Base-by-base conservation (phyloP, 345 rosid species). In the Brassica nigra region DNA sequence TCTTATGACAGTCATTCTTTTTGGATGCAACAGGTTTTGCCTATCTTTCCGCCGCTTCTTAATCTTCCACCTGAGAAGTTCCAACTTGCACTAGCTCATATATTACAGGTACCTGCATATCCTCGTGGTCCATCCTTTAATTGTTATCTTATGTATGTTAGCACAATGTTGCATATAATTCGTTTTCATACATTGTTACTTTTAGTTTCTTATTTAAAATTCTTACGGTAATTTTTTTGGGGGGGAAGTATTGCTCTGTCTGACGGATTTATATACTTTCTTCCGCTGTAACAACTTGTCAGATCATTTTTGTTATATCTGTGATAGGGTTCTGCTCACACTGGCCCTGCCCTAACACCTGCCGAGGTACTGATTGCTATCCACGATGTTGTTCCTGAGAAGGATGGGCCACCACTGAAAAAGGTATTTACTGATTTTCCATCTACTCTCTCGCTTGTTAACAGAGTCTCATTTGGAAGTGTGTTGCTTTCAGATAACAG, bases 261-360 rank as follows among this genome's bases (percentile, higher is more conserved):
- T 55, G 36, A 3, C 8, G 8, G 42, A 39, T 18, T n/a, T 42
- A 39, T 55, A 28, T 66, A 58, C 37, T 68, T 66, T 61, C 52
- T 66, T 58, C 66, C 65, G 14, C 8, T 66, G 44, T 76, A 39
- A 67, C 54, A 61, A 70, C 57, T 70, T 39, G 7, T 58, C 73
- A n/a, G 27, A 55, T 76, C 57, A 2, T 75, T 62, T 62, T 67
- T 77, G 27, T 67, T 59, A 54, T 73, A 37, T 77, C 67, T 52
- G 74, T 82, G 81, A 75, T 93, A 95, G 99, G 99, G 99, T 83
- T 91, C 99, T 65, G 96, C 99, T 75, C 97, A 93, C 82, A 91
- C 98, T 2, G 98, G 99, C 82, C 99, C 99, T 76, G 99, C 99
- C 59, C 85, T 95, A 82, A 95, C 98, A 36, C 99, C 99, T 36